Evolutionary conservation across 2,329 filamentous ascomycete genomes (phyloP).

Genomic region (Fusarium sp.): DNA sequence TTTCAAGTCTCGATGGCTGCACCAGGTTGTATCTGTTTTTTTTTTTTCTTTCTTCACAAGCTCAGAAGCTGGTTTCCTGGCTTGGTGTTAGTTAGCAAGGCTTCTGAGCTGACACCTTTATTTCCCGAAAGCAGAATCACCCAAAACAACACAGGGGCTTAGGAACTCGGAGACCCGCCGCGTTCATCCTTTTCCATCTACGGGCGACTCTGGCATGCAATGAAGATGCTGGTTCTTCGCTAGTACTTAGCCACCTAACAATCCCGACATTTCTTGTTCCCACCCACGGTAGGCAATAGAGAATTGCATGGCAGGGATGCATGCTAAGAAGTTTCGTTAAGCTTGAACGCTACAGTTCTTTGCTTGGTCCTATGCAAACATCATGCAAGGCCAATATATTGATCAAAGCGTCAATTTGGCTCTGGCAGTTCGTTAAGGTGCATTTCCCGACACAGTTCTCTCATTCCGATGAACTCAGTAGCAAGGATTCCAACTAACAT

Average conservation of each 20-base stretch:
- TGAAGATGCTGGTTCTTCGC: neutral
- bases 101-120: conserved; percentile 6
- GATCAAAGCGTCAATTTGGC: neutral
- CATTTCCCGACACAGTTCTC: neutral
- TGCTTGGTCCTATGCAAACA: neutral
- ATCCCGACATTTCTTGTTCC: neutral
- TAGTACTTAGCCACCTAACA: conserved; percentile 4
- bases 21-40: neutral
- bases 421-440: neutral
- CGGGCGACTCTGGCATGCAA: conserved; percentile 29
- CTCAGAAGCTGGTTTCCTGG: conserved; percentile 5
- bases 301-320: neutral
- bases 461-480: conserved; percentile 1
- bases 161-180: conserved; percentile 8
- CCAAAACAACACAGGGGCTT: conserved; percentile 15
- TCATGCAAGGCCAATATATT: neutral
- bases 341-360: neutral
- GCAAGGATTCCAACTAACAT: neutral
- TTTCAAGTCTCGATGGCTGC: neutral
- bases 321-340: neutral
- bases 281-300: neutral
- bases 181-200: neutral
- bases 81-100: conserved; percentile 4
- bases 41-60: neutral
- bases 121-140: conserved; percentile 36